Evolutionary conservation across 352 stramenopile genomes (phyloP).

Genomic region (Phytophthora cactorum): DNA sequence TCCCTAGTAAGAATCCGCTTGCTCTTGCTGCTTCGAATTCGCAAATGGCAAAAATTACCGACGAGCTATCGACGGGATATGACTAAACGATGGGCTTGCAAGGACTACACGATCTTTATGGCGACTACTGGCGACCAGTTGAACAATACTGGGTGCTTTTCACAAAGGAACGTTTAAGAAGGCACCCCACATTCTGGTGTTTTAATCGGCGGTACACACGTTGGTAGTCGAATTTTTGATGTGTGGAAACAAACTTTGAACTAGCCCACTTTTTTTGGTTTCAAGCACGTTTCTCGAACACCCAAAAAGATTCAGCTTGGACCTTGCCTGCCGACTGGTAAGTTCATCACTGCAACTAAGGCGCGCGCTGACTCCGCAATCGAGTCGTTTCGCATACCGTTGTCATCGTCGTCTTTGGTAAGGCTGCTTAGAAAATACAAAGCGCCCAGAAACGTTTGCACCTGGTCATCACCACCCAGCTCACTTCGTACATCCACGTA

Average conservation of each 20-base stretch:
- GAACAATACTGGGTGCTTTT: too few species aligned
- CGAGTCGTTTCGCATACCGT: slow-evolving; percentile 43
- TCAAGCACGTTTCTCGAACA: too few species aligned
- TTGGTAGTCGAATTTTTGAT: too few species aligned
- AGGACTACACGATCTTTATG: too few species aligned
- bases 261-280: too few species aligned
- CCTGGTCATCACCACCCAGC: slow-evolving; percentile 54
- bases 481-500: slow-evolving; percentile 74
- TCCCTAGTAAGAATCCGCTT: neutral
- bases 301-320: too few species aligned
- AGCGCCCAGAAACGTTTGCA: slow-evolving; percentile 64
- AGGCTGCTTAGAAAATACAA: slow-evolving; percentile 53
- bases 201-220: too few species aligned
- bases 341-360: slow-evolving; percentile 44
- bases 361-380: slow-evolving; percentile 57
- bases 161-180: too few species aligned
- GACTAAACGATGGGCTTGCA: slow-evolving; percentile 1
- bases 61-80: slow-evolving; percentile 10
- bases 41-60: slow-evolving; percentile 18
- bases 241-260: too few species aligned
- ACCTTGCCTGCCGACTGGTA: slow-evolving; percentile 2
- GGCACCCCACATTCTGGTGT: too few species aligned
- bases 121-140: too few species aligned
- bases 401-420: slow-evolving; percentile 28
- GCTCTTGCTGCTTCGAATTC: slow-evolving; percentile 15